Percentiles rank a stretch among this genome's conserved stretches.
phyloP scores from a whole-genome alignment of 176 grass and related monocot species.

The Saccharum officinarum region DNA sequence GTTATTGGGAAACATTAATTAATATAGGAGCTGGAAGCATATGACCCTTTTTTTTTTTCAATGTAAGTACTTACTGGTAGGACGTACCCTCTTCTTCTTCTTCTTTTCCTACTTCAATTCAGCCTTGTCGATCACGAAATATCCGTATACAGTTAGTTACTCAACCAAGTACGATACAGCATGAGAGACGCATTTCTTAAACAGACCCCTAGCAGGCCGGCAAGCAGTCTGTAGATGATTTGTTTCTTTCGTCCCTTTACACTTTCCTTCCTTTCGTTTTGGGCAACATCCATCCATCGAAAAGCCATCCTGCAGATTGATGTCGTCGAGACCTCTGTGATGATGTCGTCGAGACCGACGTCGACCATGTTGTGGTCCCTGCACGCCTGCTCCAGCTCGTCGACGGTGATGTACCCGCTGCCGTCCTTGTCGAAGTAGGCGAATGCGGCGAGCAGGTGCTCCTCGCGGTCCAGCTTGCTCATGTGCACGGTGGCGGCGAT shows the following conservation, averaged over 20 bases:
- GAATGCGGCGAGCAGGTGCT: conserved; percentile 64
- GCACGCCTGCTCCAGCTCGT: conserved; percentile 83
- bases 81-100: no score
- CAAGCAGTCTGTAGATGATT: neutral
- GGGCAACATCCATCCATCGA: neutral
- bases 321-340: conserved; percentile 66
- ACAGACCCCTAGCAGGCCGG: neutral
- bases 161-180: no score
- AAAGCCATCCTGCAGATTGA: no score
- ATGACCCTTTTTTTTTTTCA: no score
- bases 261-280: neutral
- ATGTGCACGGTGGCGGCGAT: conserved; percentile 71
- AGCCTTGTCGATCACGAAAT: no score
- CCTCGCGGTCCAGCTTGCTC: conserved; percentile 77
- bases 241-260: neutral
- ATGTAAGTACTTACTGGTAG: no score
- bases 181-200: neutral
- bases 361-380: conserved; percentile 73
- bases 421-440: conserved; percentile 86
- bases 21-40: no score
- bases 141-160: no score
- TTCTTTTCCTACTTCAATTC: no score
- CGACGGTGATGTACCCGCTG: conserved; percentile 80
- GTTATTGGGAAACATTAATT: no score
- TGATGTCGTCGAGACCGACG: conserved; percentile 65